phyloP scores from a whole-genome alignment of 2,329 filamentous ascomycete species.

The Colletotrichum sp. region DNA sequence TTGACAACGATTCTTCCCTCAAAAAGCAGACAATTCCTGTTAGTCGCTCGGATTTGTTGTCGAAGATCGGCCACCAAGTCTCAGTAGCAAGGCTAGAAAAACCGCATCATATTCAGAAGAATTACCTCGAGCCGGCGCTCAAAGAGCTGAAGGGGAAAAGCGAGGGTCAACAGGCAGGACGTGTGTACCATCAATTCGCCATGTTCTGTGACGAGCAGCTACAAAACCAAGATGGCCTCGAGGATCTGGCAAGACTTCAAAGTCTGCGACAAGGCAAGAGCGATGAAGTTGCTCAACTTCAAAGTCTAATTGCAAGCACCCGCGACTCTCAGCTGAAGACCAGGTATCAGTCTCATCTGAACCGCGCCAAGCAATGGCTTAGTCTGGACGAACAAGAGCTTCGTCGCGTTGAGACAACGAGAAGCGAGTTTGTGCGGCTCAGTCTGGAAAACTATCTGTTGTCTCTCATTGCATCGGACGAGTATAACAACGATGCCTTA shows the following conservation, averaged over 20 bases:
- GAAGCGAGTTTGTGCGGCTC: slow-evolving; percentile 83
- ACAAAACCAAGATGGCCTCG: slow-evolving; percentile 81
- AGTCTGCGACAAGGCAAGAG: slow-evolving; percentile 81
- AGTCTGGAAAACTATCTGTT: slow-evolving; percentile 94
- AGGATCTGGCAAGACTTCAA: slow-evolving; percentile 83
- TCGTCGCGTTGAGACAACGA: slow-evolving; percentile 75
- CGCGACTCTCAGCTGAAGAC: slow-evolving; percentile 58
- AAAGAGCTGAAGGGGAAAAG: slow-evolving; percentile 75
- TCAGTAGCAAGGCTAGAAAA: slow-evolving; percentile 91
- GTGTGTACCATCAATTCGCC: slow-evolving; percentile 94
- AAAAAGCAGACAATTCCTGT: slow-evolving; percentile 74
- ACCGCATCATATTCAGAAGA: slow-evolving; percentile 85
- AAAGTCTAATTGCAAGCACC: slow-evolving; percentile 59
- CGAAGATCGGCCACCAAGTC: slow-evolving; percentile 86
- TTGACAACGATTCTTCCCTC: slow-evolving; percentile 67
- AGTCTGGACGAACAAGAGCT: slow-evolving; percentile 90
- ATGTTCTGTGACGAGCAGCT: slow-evolving; percentile 94
- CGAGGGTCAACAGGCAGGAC: slow-evolving; percentile 76
- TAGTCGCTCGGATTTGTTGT: slow-evolving; percentile 79
- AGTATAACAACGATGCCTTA: slow-evolving; percentile 86
- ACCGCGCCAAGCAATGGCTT: slow-evolving; percentile 85
- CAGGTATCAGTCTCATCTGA: slow-evolving; percentile 64
- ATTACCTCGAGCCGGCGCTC: slow-evolving; percentile 85
- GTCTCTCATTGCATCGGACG: slow-evolving; percentile 82
- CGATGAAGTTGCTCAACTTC: slow-evolving; percentile 78